A percentile compares a stretch with the other conserved stretches of the same genome.
phyloP scores from a whole-genome alignment of 164 flowering plant species.

The Malania oleifera region DNA sequence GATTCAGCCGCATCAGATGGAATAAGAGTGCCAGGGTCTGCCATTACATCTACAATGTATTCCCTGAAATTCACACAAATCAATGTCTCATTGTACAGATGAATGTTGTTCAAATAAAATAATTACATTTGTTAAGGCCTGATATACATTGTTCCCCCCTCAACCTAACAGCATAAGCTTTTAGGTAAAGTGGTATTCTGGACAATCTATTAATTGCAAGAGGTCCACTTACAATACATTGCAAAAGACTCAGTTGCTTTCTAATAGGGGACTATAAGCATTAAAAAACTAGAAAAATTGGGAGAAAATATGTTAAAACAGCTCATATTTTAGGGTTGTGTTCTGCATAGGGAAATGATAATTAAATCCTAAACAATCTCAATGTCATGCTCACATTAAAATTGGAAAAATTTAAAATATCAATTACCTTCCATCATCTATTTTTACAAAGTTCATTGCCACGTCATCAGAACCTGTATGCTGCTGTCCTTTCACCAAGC shows the following conservation, averaged over 20 bases:
- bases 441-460: constrained; percentile 78
- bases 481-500: constrained; percentile 80
- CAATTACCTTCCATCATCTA: constrained; percentile 79
- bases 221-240: too few relatives aligned
- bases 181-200: too few relatives aligned
- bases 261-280: not conserved
- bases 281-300: not conserved
- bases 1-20: constrained; percentile 78
- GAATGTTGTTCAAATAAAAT: not conserved
- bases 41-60: constrained; percentile 93
- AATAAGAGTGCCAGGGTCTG: constrained; percentile 94
- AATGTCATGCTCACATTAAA: not conserved
- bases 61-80: constrained; percentile 58
- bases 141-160: too few relatives aligned
- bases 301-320: not conserved
- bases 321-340: not conserved
- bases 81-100: constrained; percentile 8
- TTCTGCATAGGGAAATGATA: not conserved
- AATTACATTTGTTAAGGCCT: not conserved
- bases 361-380: not conserved
- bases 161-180: too few relatives aligned
- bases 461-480: constrained; percentile 82
- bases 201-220: too few relatives aligned
- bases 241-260: too few relatives aligned
- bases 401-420: not conserved